Evolutionary conservation across 2,329 filamentous ascomycete genomes (phyloP), one percentile per base, ranked within the genome.

Genomic region (Clarireedia hainanense): DNA sequence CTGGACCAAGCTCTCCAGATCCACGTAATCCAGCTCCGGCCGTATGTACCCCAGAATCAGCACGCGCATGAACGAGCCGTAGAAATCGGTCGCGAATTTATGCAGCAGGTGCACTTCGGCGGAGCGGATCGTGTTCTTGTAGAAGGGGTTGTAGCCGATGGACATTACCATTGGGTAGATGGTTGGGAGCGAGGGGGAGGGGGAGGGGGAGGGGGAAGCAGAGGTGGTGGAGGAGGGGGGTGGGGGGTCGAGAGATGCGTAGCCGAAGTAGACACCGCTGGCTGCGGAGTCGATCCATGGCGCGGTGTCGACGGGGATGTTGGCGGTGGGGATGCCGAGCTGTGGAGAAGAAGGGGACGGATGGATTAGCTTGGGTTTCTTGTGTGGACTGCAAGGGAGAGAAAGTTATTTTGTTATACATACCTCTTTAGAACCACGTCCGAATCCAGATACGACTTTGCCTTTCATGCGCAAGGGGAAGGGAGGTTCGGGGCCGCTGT

Each of bases 91-190:
- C 2, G 73, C 71, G 70, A 96, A 95, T 45, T 77, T 71, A 67
- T 89, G 85, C 71, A 99, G 80, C 54, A 99, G 81, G 74, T 96
- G 91, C 56, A 95, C 91, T 77, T 96, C 91, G 51, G 94, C 91
- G 60, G 83, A 89, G 60, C 89, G 85, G 47, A 89, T 83, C 4
- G 80, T 85, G 77, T 99, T 97, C 70, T 91, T 91, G 80, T 96
- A 99, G 74, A 91, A 97, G 0, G 94, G 94, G 73, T 97, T 99
- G 80, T 91, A 97, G 46, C 94, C 94, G 63, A 96, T 92, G 59
- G 84, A 89, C 85, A 96, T 88, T 62, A 95, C 91, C 80, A 95
- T 94, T 1, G 89, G 89, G 71, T 86, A 89, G 56, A 94, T 76
- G 46, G 51, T 48, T 15, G 62, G 57, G 57, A 45, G 63, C 55